A percentile compares a stretch with the other conserved stretches of the same genome.
These are phyloP conservation scores for Syzygium malaccense DNA, from an alignment of 441 rosid species.

Conservation along the genomic window DNA sequence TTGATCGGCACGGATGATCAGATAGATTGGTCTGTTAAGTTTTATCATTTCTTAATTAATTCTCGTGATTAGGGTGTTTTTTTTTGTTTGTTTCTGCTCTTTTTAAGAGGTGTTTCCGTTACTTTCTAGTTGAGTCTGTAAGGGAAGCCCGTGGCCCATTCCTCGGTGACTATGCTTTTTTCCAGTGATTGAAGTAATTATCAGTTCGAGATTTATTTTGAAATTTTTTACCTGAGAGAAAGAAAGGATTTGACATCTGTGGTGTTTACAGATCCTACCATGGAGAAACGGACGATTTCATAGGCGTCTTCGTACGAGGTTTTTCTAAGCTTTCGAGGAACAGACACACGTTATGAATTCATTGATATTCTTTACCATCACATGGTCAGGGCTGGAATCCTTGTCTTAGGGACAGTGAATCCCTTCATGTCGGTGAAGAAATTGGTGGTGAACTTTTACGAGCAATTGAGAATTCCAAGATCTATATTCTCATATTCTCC, in stretches of 20 bases:
- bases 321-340: background rate
- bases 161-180: background rate
- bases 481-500: background rate
- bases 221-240: background rate
- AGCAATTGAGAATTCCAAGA: background rate
- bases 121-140: background rate
- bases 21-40: background rate
- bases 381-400: rapidly evolving
- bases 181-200: background rate
- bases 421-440: background rate
- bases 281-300: rapidly evolving
- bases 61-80: background rate
- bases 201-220: background rate
- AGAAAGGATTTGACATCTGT: background rate
- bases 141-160: background rate
- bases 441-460: background rate
- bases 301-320: rapidly evolving
- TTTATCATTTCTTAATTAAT: background rate
- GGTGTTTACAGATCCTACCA: background rate
- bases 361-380: background rate
- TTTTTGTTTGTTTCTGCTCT: background rate
- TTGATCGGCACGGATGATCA: background rate
- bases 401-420: background rate
- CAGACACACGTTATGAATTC: rapidly evolving
- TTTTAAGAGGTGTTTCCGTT: background rate